Conservation (phyloP, 345 rosid genomes). For the Anacardium occidentale region DNA sequence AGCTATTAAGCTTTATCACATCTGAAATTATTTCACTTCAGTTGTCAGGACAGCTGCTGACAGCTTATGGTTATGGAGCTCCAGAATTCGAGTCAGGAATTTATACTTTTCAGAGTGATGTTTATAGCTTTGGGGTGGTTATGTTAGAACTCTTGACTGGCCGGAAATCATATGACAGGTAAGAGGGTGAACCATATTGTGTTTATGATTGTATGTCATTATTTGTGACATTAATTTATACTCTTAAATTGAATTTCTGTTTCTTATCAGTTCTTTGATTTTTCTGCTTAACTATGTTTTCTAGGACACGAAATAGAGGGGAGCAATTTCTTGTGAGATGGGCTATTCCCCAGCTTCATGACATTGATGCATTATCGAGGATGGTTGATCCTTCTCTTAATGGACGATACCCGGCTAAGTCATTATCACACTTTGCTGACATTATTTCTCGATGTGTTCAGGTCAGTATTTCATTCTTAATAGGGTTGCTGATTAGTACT, state of each 20-base stretch:
- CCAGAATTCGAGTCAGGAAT: conserved; percentile 94
- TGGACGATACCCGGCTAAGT: conserved; percentile 80
- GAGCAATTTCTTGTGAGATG: conserved; percentile 95
- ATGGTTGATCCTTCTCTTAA: conserved; percentile 94
- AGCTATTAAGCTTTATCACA: conserved; percentile 2
- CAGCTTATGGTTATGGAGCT: conserved; percentile 90
- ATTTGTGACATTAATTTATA: not conserved
- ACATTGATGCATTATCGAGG: conserved; percentile 78
- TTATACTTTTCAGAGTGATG: conserved; percentile 85
- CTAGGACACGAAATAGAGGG: conserved; percentile 65
- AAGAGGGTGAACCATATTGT: conserved; percentile 11
- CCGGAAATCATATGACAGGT: conserved; percentile 86
- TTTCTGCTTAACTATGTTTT: conserved; percentile 14
- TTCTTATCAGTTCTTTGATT: not conserved
- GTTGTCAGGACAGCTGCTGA: conserved; percentile 85
- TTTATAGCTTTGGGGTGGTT: conserved; percentile 94
- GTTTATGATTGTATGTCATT: conserved; percentile 3
- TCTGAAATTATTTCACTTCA: conserved; percentile 40
- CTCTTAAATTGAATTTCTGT: not conserved
- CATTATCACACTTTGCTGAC: conserved; percentile 88
- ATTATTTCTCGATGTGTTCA: conserved; percentile 90
- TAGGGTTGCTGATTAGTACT: not conserved
- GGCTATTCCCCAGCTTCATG: conserved; percentile 96
- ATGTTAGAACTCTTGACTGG: conserved; percentile 98
- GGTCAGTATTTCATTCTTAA: conserved; percentile 42